Conservation (phyloP, 805 yeast genomes). For the Kazachstania taianensis region DNA sequence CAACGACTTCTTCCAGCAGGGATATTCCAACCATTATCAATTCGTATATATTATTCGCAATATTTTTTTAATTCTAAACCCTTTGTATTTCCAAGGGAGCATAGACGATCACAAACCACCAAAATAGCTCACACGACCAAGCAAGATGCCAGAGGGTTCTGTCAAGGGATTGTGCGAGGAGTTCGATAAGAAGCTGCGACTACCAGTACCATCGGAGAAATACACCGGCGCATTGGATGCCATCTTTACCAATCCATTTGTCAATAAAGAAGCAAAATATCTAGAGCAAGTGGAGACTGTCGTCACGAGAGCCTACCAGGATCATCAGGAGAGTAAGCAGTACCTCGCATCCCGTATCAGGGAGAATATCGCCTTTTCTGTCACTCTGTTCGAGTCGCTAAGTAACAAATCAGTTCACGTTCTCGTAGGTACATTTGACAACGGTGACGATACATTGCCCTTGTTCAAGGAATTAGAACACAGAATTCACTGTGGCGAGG, state of each 20-base stretch:
- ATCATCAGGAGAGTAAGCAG: slow-evolving; percentile 18
- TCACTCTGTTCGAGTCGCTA: slow-evolving; percentile 16
- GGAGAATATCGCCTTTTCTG: slow-evolving; percentile 10
- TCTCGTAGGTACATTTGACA: slow-evolving; percentile 16
- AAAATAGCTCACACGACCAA: too few relatives aligned
- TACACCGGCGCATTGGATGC: slow-evolving; percentile 14
- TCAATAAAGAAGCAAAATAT: neutral
- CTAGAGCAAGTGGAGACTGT: slow-evolving; percentile 14
- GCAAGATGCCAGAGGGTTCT: too few relatives aligned
- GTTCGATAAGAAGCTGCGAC: slow-evolving; percentile 11
- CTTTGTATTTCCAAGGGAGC: too few relatives aligned
- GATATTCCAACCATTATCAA: too few relatives aligned
- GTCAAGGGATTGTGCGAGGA: slow-evolving; percentile 6
- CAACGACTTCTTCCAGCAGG: too few relatives aligned
- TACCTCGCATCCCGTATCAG: slow-evolving; percentile 10
- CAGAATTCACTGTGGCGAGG: slow-evolving; percentile 16
- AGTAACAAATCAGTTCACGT: slow-evolving; percentile 14
- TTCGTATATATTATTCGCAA: too few relatives aligned
- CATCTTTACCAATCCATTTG: slow-evolving; percentile 7
- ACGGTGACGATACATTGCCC: slow-evolving; percentile 11
- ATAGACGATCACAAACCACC: too few relatives aligned
- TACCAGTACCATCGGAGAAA: slow-evolving; percentile 8
- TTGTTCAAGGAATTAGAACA: slow-evolving; percentile 12
- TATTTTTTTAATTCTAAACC: too few relatives aligned
- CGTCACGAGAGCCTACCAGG: slow-evolving; percentile 21